Percentiles rank a stretch among this genome's conserved stretches.
Conservation (phyloP, 805 yeast genomes). For the Zygosaccharomyces rouxii region DNA sequence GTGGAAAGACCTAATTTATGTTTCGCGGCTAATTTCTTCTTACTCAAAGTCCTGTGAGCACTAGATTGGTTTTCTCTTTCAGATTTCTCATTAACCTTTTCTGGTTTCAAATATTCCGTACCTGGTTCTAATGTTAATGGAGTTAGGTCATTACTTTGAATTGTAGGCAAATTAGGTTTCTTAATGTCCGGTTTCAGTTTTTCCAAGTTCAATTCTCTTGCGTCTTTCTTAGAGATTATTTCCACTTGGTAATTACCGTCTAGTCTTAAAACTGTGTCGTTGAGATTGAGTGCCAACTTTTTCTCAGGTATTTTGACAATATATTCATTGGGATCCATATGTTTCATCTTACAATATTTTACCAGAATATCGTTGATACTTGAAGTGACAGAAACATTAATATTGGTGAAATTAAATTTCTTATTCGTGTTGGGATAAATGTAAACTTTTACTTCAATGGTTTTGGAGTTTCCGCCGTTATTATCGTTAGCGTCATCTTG, state of each 20-base stretch:
- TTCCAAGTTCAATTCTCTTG: constrained; percentile 36
- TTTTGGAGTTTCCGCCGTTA: constrained; percentile 25
- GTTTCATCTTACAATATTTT: constrained; percentile 35
- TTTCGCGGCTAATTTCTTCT: constrained; percentile 22
- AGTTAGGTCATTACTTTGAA: constrained; percentile 34
- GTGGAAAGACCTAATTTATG: constrained; percentile 22
- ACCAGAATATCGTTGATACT: constrained; percentile 37
- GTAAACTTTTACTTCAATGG: constrained; percentile 32
- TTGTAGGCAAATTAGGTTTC: constrained; percentile 33
- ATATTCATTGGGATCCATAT: constrained; percentile 37
- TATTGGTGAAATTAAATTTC: constrained; percentile 27
- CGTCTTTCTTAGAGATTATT: constrained; percentile 40
- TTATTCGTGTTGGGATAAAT: constrained; percentile 34
- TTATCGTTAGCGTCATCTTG: constrained; percentile 14
- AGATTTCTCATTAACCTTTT: constrained; percentile 4
- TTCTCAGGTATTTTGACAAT: constrained; percentile 35
- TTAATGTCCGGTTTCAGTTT: constrained; percentile 29
- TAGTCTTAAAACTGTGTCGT: constrained; percentile 39
- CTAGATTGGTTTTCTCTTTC: constrained; percentile 4
- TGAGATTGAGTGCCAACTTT: constrained; percentile 33
- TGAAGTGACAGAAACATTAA: constrained; percentile 35
- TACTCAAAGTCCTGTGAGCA: constrained; percentile 9
- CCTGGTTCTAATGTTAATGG: constrained; percentile 32
- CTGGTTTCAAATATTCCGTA: constrained; percentile 22
- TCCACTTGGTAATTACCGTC: constrained; percentile 42